Conservation (phyloP, 164 flowering plant genomes). For the Pachysandra terminalis region DNA sequence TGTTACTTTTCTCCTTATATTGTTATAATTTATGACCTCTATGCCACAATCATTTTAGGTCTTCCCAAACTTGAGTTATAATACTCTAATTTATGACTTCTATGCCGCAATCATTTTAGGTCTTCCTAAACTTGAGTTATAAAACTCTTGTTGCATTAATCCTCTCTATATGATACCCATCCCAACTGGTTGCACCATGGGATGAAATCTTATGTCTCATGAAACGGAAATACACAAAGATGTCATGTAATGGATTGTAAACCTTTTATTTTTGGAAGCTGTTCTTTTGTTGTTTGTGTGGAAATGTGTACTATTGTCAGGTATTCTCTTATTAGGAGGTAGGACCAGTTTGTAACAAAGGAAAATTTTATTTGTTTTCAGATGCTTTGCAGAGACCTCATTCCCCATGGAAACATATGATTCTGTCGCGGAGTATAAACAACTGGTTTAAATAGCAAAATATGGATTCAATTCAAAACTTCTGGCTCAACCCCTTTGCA, state of each 20-base stretch:
- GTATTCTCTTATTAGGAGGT: background rate
- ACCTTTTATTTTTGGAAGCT: too few relatives aligned
- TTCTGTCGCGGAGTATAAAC: conserved; percentile 49
- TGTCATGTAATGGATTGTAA: too few relatives aligned
- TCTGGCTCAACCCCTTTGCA: background rate
- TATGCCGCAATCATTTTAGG: background rate
- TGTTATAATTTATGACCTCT: too few relatives aligned
- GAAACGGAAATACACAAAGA: background rate
- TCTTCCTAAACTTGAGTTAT: too few relatives aligned
- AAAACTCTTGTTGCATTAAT: too few relatives aligned
- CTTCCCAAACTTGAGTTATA: too few relatives aligned
- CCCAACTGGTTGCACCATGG: too few relatives aligned
- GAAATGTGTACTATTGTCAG: too few relatives aligned
- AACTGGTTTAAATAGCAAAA: conserved; percentile 3
- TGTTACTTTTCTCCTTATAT: background rate
- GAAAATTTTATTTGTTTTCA: conserved; percentile 18
- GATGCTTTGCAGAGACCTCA: conserved; percentile 74
- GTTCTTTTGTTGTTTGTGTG: too few relatives aligned
- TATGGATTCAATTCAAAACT: background rate
- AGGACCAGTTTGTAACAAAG: background rate
- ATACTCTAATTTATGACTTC: background rate
- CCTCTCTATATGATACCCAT: too few relatives aligned
- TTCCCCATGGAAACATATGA: conserved; percentile 59
- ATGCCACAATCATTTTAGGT: too few relatives aligned
- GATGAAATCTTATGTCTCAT: background rate